A percentile compares a stretch with the other conserved stretches of the same genome.
Evolutionary conservation across 2,329 filamentous ascomycete species (phyloP).

Genomic region (Eurotiales sp.): DNA sequence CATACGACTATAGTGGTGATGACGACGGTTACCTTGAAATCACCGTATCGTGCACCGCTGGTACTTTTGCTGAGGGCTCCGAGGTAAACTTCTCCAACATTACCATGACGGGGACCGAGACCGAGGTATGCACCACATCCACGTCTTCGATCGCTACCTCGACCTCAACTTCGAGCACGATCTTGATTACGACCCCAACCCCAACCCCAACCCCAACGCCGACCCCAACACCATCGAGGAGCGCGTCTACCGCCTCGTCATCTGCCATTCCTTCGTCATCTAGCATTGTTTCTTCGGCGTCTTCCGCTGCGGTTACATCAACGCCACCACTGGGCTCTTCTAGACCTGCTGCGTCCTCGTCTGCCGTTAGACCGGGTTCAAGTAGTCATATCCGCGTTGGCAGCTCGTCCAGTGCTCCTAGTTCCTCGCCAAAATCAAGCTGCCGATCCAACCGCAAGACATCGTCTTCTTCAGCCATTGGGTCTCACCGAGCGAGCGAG

Average conservation of each 20-base stretch:
- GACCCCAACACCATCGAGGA: constrained; percentile 13
- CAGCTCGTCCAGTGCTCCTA: not conserved
- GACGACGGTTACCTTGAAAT: not conserved
- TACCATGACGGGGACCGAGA: not conserved
- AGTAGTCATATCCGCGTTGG: not conserved
- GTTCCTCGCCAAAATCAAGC: not conserved
- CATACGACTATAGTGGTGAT: not conserved
- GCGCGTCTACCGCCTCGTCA: not conserved
- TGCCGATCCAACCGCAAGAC: not conserved
- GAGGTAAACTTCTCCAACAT: not conserved
- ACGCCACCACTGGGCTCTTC: constrained; percentile 17
- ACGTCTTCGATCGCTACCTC: constrained; percentile 8
- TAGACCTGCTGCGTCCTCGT: constrained; percentile 1
- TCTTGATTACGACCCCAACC: not conserved
- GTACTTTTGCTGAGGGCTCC: not conserved
- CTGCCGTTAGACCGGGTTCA: not conserved
- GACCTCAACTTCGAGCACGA: constrained; percentile 17
- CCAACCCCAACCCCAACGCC: constrained; percentile 10
- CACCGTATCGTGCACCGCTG: not conserved
- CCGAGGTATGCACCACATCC: not conserved
- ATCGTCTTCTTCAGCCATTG: not conserved
- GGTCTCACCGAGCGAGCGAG: not conserved
- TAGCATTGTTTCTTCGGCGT: not conserved
- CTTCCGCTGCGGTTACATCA: not conserved
- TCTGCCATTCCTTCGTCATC: constrained; percentile 12